Evolutionary conservation across 2,329 filamentous ascomycete species (phyloP).

Genomic region (Nannizzia gypsea): DNA sequence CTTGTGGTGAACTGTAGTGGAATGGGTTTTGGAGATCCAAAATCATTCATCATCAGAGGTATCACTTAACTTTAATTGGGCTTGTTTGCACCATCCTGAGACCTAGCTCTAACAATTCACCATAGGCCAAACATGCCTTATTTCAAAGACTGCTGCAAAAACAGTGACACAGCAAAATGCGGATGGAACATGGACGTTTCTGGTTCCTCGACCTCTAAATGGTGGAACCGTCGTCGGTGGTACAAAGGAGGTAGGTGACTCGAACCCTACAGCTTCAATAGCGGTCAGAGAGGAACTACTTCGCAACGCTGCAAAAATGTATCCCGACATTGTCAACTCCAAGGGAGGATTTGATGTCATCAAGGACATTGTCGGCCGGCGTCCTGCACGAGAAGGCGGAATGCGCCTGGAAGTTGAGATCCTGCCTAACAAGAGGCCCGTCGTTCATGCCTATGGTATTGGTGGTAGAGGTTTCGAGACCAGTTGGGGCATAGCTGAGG

Average conservation of each 20-base stretch:
- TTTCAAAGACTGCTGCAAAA: conserved; percentile 33
- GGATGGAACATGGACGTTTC: conserved; percentile 53
- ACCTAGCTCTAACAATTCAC: background rate
- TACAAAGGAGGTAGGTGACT: conserved; percentile 50
- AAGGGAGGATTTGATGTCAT: conserved; percentile 32
- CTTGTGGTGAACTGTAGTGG: conserved; percentile 38
- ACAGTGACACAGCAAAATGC: conserved; percentile 50
- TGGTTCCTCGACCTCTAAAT: conserved; percentile 48
- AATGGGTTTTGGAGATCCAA: conserved; percentile 32
- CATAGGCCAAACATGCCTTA: conserved; percentile 37
- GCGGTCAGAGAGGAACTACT: conserved; percentile 41
- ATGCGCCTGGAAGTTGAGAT: conserved; percentile 44
- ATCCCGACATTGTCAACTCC: conserved; percentile 29
- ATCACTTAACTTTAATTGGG: background rate
- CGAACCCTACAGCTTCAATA: conserved; percentile 39
- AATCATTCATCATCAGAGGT: conserved; percentile 35
- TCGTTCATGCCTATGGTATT: conserved; percentile 48
- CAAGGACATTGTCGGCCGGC: conserved; percentile 36
- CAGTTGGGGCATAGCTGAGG: conserved; percentile 48
- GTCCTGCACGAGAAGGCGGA: conserved; percentile 36
- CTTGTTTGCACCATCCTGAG: too few species aligned
- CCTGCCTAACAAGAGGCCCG: conserved; percentile 17
- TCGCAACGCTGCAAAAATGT: conserved; percentile 28
- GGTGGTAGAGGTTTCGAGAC: conserved; percentile 52
- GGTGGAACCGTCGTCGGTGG: conserved; percentile 56